Evolutionary conservation across 2,329 filamentous ascomycete species (phyloP).

Genomic region (Microcyclosporella mali): DNA sequence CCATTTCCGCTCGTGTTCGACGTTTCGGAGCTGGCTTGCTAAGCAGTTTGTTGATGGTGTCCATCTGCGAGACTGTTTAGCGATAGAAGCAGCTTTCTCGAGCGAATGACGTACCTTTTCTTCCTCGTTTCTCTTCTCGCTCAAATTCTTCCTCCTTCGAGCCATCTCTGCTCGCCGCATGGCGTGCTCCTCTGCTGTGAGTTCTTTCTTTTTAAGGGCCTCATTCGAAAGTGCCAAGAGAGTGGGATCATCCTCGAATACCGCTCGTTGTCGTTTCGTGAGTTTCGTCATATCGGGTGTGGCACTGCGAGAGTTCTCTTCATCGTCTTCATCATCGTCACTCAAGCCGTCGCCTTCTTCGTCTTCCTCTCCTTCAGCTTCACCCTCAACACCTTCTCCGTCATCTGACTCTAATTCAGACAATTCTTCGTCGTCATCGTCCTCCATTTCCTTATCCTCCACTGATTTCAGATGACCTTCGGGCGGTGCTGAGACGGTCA

Average conservation of each 20-base stretch:
- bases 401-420: constrained; percentile 31
- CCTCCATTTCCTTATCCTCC: constrained; percentile 48
- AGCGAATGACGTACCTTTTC: constrained; percentile 53
- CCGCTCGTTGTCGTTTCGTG: constrained; percentile 62
- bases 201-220: constrained; percentile 65
- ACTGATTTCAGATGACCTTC: constrained; percentile 36
- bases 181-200: constrained; percentile 66
- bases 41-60: constrained; percentile 84
- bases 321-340: constrained; percentile 44
- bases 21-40: constrained; percentile 77
- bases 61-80: constrained; percentile 53
- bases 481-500: constrained; percentile 27
- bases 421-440: constrained; percentile 47
- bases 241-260: constrained; percentile 46
- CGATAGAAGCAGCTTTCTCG: background rate
- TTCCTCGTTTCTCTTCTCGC: constrained; percentile 71
- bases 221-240: constrained; percentile 55
- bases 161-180: constrained; percentile 71
- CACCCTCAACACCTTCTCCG: constrained; percentile 36
- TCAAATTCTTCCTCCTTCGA: constrained; percentile 64
- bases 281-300: constrained; percentile 61
- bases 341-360: constrained; percentile 38
- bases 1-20: constrained; percentile 44
- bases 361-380: constrained; percentile 33
- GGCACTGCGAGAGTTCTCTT: constrained; percentile 47